phyloP scores from a whole-genome alignment of 257 asterid species.

The Plantago ovata region DNA sequence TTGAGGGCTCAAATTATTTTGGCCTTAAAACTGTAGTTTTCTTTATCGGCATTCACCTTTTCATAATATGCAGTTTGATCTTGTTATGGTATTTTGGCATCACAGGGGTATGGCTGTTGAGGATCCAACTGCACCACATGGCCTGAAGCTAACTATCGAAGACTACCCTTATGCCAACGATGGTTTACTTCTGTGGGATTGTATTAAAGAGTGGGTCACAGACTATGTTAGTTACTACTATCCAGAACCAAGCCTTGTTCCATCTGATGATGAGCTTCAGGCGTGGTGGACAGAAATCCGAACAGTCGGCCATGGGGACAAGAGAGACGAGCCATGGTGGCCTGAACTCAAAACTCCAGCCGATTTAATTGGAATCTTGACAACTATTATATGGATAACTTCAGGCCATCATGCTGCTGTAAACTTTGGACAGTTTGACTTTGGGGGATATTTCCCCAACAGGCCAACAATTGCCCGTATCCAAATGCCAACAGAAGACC shows the following conservation, averaged over 20 bases:
- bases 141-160: conserved; percentile 59
- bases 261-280: conserved; percentile 58
- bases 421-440: conserved; percentile 72
- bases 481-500: conserved; percentile 62
- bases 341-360: conserved; percentile 44
- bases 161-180: conserved; percentile 83
- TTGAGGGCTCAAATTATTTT: no score
- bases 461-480: conserved; percentile 60
- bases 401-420: conserved; percentile 88
- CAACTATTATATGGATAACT: conserved; percentile 65
- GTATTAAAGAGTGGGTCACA: conserved; percentile 61
- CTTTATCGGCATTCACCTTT: no score
- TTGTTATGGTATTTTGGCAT: no score
- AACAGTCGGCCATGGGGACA: conserved; percentile 66
- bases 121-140: conserved; percentile 68
- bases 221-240: conserved; percentile 58
- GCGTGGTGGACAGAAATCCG: conserved; percentile 77
- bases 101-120: conserved; percentile 84
- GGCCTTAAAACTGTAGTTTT: no score
- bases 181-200: conserved; percentile 71
- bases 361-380: conserved; percentile 46
- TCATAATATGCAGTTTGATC: no score
- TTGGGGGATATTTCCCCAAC: conserved; percentile 65
- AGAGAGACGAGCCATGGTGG: conserved; percentile 80
- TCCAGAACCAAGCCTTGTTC: conserved; percentile 26